A percentile compares a stretch with the other conserved stretches of the same genome.
Conservation (phyloP, 441 rosid species). For the Aquilaria agallochum region DNA sequence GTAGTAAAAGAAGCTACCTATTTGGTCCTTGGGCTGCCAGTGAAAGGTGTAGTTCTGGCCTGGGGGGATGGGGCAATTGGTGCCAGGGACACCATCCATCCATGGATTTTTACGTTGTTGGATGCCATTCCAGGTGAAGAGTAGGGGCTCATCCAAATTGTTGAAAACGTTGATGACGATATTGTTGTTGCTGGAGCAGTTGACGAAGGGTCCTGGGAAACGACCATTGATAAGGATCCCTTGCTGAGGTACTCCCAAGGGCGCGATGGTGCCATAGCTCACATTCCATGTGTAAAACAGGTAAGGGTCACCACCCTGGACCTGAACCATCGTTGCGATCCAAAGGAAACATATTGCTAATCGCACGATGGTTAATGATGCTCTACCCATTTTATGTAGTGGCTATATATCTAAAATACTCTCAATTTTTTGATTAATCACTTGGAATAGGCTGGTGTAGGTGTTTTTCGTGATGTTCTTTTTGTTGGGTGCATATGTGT, state of each 20-base stretch:
- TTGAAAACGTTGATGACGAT: slow-evolving; percentile 58
- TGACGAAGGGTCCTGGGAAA: slow-evolving; percentile 69
- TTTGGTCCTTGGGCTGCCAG: slow-evolving; percentile 77
- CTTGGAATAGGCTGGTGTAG: too few species aligned
- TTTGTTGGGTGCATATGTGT: too few species aligned
- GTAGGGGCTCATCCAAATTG: slow-evolving; percentile 70
- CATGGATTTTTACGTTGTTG: slow-evolving; percentile 73
- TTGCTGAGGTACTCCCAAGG: slow-evolving; percentile 53
- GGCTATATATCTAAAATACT: too few species aligned
- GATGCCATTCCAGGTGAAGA: slow-evolving; percentile 57
- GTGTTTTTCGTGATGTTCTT: too few species aligned
- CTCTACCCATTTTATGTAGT: slow-evolving; percentile 16
- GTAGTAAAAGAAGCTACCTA: slow-evolving; percentile 70
- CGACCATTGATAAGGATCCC: slow-evolving; percentile 62
- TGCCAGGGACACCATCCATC: slow-evolving; percentile 64
- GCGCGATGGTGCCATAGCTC: slow-evolving; percentile 56
- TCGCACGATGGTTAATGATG: slow-evolving; percentile 22
- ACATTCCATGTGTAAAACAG: slow-evolving; percentile 59
- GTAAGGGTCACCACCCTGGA: slow-evolving; percentile 50
- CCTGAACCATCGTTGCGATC: slow-evolving; percentile 21
- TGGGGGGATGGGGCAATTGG: slow-evolving; percentile 62
- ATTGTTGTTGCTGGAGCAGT: slow-evolving; percentile 66
- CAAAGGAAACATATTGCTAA: slow-evolving; percentile 17
- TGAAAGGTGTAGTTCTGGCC: slow-evolving; percentile 61
- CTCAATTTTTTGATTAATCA: too few species aligned